A percentile compares a stretch with the other conserved stretches of the same genome.
phyloP scores from a whole-genome alignment of 345 rosid genomes.

The Eutrema japonicum region DNA sequence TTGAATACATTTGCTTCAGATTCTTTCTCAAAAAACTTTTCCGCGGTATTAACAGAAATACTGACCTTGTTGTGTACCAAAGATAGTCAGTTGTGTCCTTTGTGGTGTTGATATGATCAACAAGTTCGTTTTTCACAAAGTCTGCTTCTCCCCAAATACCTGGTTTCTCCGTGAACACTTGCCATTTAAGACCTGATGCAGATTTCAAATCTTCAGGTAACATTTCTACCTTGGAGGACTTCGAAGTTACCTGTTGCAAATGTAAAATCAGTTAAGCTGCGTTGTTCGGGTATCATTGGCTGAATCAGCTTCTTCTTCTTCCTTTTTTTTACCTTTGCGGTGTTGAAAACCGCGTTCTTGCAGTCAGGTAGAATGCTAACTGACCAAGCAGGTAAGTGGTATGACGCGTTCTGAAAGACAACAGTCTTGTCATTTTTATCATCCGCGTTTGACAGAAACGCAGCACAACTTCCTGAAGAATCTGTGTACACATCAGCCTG shows the following conservation, averaged over 20 bases:
- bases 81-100: conserved; percentile 89
- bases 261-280: background rate
- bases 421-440: conserved; percentile 66
- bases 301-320: background rate
- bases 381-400: conserved; percentile 93
- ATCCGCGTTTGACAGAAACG: conserved; percentile 84
- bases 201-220: conserved; percentile 65
- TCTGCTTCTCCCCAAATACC: conserved; percentile 83
- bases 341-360: conserved; percentile 73
- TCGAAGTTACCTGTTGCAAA: conserved; percentile 64
- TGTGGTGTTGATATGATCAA: conserved; percentile 88
- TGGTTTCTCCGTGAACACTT: conserved; percentile 66
- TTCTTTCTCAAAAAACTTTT: conserved; percentile 7
- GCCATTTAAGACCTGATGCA: conserved; percentile 66
- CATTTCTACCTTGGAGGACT: conserved; percentile 77
- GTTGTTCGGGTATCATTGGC: background rate
- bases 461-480: conserved; percentile 72
- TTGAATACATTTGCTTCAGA: conserved; percentile 28
- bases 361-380: conserved; percentile 96
- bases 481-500: conserved; percentile 80
- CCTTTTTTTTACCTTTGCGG: conserved; percentile 72
- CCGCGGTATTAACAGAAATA: background rate
- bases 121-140: conserved; percentile 59
- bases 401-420: conserved; percentile 60
- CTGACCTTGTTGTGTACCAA: conserved; percentile 95